phyloP scores from a whole-genome alignment of 768 basidiomycete species.

The Megacollybia marginata region DNA sequence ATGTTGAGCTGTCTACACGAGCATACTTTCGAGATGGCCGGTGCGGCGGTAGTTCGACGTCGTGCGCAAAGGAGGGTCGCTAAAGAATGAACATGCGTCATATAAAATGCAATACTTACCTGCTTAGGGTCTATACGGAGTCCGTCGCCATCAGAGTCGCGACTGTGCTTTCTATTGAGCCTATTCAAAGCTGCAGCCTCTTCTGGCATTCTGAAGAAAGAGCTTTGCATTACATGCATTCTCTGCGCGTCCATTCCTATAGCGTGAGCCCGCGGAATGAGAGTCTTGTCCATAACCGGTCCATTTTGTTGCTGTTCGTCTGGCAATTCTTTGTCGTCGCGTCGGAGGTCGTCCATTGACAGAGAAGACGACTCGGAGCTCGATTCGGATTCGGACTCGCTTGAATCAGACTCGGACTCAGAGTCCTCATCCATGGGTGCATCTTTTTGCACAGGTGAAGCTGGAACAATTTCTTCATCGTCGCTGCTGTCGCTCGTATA shows the following conservation, averaged over 20 bases:
- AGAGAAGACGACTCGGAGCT: slow-evolving; percentile 32
- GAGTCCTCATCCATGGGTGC: slow-evolving; percentile 15
- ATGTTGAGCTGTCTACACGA: slow-evolving; percentile 58
- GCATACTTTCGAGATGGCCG: slow-evolving; percentile 78
- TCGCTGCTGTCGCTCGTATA: slow-evolving; percentile 52
- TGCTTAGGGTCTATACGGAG: slow-evolving; percentile 54
- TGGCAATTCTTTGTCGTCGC: slow-evolving; percentile 50
- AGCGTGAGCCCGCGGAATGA: slow-evolving; percentile 67
- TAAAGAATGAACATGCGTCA: slow-evolving; percentile 18
- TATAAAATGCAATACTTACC: slow-evolving; percentile 26
- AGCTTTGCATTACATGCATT: slow-evolving; percentile 91
- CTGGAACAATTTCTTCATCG: slow-evolving; percentile 14
- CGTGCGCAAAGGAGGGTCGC: slow-evolving; percentile 76
- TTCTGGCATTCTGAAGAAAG: slow-evolving; percentile 73
- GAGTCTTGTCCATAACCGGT: slow-evolving; percentile 35
- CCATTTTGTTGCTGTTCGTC: slow-evolving; percentile 37
- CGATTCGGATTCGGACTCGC: slow-evolving; percentile 27
- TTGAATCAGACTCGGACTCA: slow-evolving; percentile 22
- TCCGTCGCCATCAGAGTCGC: slow-evolving; percentile 72
- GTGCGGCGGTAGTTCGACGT: slow-evolving; percentile 58
- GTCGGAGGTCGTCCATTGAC: slow-evolving; percentile 23
- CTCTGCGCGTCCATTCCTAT: slow-evolving; percentile 78
- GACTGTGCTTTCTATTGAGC: slow-evolving; percentile 62
- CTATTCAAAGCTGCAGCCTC: slow-evolving; percentile 50
- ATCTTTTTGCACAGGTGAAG: slow-evolving; percentile 5